Base-by-base conservation (phyloP, 257 asterid species). In the Osmanthus fragrans region DNA sequence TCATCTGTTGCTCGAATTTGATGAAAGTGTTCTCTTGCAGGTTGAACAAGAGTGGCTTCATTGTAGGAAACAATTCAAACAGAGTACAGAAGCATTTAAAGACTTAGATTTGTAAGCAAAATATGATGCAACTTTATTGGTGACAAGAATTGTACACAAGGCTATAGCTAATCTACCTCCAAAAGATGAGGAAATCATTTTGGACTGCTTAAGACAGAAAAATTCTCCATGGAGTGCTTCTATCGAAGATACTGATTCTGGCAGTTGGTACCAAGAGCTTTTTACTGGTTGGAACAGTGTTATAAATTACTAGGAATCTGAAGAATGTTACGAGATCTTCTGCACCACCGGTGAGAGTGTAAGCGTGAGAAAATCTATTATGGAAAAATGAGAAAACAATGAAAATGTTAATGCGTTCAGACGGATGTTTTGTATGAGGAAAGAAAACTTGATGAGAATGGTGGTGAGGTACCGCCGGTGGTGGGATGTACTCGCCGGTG, bases 61-160 rank as follows among this genome's bases (percentile, higher is more conserved):
- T 29, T 89, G 91, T 75, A 79, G 77, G 67, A 78, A 86, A 82
- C 87, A 81, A 83, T 77, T 87, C 40, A 79, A 81, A 83, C 82
- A 85, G 37, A 76, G 80, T 66, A 47, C 83, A 2, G 78, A 76
- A 75, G 81, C 67, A 45, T 66, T 80, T 70, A 80, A 64, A 49
- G 80, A 71, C 69, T 79, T 84, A 73, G 80, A 82, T 73, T 73
- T 77, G 23, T 73, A 71, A 80, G 40, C 67, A 47, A 73, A 81
- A 51, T 80, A 72, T 30, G 87, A 78, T 74, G 73, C 82, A 34
- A 79, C 75, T 72, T 80, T 25, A n/a, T 78, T 80, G 54, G 78
- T 73, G 27, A 79, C 78, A 80, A 83, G 81, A 56, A 81, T 73
- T 33, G 78, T 84, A 70, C 81, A 79, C 47, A 80, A 87, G 42